Evolutionary conservation across 306 rosid genomes (phyloP), one percentile per base, ranked within the genome.

Genomic region (Gleditsia sinensis): DNA sequence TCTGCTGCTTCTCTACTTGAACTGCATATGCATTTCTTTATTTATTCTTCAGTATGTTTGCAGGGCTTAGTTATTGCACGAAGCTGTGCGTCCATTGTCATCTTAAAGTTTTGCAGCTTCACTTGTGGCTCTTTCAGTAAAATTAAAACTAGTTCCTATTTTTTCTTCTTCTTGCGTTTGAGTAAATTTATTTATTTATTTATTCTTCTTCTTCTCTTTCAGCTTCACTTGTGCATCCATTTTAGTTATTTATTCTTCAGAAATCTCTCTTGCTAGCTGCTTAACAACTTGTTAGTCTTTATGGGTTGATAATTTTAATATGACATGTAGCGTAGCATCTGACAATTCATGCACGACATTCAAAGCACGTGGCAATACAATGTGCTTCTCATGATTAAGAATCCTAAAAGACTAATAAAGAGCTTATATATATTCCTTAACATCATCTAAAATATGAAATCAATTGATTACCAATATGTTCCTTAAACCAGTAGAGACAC

Each of bases 381-480:
- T 8, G 3, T 21, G 25, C 64, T 23, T 53, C 16, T 21, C 11
- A 11, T 20, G 14, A 21, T 10, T 39, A 6, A 2, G 43, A 6
- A 42, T 42, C 33, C 48, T 54, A 54, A 53, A 53, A 62, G 50
- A 53, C 46, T 51, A 58, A 25, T 6, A 27, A 37, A 16, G 32
- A 50, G 33, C 7, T 57, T 69, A 19, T 49, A 55, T 23, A 2
- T 56, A 27, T n/a, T 25, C 36, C 14, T 59, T 37, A 48, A 61
- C 71, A 77, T 68, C 45, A 69, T 57, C 5, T 19, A n/a, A 11
- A 46, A 27, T 60, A 36, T 59, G 37, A 30, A 57, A 69, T 58
- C 42, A 34, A 46, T 60, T 36, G 1, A 67, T n/a, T n/a, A 30
- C 46, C 34, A 6, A 28, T 32, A 16, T 13, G 23, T 43, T 67